Evolutionary conservation across 768 basidiomycete genomes (phyloP).

Genomic region (Russula earlei): DNA sequence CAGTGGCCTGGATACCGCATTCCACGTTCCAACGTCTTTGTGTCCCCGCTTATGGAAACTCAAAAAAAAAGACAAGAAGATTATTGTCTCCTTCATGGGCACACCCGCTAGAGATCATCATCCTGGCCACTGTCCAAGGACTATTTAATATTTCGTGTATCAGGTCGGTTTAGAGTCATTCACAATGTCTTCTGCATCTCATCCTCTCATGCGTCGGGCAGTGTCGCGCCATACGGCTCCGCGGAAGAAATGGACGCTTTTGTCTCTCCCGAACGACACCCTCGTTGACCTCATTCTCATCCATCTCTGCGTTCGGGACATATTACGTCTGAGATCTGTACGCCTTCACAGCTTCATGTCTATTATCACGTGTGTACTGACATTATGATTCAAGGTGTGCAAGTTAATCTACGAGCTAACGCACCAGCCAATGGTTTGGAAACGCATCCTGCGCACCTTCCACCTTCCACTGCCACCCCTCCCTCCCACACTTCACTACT

Average conservation of each 20-base stretch:
- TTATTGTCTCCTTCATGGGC: conserved; percentile 1
- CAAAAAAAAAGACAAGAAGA: conserved; percentile 14
- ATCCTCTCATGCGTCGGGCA: conserved; percentile 10
- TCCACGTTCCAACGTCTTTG: neutral
- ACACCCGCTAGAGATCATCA: neutral
- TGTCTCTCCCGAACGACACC: conserved; percentile 14
- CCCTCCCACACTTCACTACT: conserved; percentile 16
- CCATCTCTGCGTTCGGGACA: conserved; percentile 17
- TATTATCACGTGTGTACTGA: neutral
- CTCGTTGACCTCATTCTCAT: conserved; percentile 17
- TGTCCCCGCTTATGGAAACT: conserved; percentile 1
- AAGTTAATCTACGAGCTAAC: conserved; percentile 15
- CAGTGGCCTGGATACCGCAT: conserved; percentile 4
- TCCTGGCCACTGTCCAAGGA: neutral
- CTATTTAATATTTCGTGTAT: conserved; percentile 7
- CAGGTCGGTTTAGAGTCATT: neutral
- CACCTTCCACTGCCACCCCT: conserved; percentile 18
- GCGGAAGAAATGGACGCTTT: neutral
- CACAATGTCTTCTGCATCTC: neutral
- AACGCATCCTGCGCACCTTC: conserved; percentile 15
- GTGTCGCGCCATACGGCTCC: neutral
- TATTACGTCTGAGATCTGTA: conserved; percentile 18
- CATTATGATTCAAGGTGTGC: conserved; percentile 11
- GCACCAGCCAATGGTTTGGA: conserved; percentile 19
- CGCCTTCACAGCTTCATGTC: neutral